A percentile compares a stretch with the other conserved stretches of the same genome.
Evolutionary conservation across 2,329 filamentous ascomycete species (phyloP).

Genomic region (Botrytis galanthina): DNA sequence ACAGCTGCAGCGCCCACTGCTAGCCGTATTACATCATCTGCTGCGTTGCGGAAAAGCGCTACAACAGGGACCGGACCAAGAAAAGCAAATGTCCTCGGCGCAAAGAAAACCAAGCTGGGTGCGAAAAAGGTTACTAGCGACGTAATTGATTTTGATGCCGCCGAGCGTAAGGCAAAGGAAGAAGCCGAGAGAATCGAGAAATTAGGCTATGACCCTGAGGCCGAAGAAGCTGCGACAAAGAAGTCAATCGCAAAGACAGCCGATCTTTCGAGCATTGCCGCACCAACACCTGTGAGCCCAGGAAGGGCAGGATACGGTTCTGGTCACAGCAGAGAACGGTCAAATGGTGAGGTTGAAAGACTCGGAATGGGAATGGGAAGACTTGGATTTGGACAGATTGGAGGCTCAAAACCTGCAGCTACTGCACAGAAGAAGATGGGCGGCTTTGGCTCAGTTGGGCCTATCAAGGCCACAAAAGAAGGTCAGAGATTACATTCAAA

Average conservation of each 20-base stretch:
- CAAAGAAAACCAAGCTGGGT: slow-evolving; percentile 84
- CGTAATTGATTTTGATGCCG: slow-evolving; percentile 92
- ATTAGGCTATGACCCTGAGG: slow-evolving; percentile 91
- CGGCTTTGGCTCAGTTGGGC: slow-evolving; percentile 81
- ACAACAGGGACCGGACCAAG: slow-evolving; percentile 61
- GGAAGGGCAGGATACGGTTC: slow-evolving; percentile 59
- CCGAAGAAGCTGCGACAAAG: slow-evolving; percentile 58
- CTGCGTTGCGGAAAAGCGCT: slow-evolving; percentile 75
- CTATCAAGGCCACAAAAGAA: slow-evolving; percentile 66
- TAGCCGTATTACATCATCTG: slow-evolving; percentile 72
- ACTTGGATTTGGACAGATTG: slow-evolving; percentile 38
- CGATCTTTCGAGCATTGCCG: slow-evolving; percentile 61
- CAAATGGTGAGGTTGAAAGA: slow-evolving; percentile 78
- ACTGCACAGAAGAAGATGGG: slow-evolving; percentile 58
- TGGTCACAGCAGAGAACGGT: slow-evolving; percentile 58
- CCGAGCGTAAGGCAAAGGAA: slow-evolving; percentile 94
- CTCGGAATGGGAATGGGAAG: slow-evolving; percentile 63
- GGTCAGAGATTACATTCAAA: slow-evolving; percentile 48
- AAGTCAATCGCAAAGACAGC: slow-evolving; percentile 42
- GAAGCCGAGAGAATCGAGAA: slow-evolving; percentile 95
- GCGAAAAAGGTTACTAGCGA: slow-evolving; percentile 85
- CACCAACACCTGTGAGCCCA: slow-evolving; percentile 72
- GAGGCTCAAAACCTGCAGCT: slow-evolving; percentile 33
- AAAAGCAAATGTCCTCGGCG: slow-evolving; percentile 81
- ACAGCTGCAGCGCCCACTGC: slow-evolving; percentile 55